phyloP scores from a whole-genome alignment of 2,329 filamentous ascomycete species.

The Colletotrichum endophyticum region DNA sequence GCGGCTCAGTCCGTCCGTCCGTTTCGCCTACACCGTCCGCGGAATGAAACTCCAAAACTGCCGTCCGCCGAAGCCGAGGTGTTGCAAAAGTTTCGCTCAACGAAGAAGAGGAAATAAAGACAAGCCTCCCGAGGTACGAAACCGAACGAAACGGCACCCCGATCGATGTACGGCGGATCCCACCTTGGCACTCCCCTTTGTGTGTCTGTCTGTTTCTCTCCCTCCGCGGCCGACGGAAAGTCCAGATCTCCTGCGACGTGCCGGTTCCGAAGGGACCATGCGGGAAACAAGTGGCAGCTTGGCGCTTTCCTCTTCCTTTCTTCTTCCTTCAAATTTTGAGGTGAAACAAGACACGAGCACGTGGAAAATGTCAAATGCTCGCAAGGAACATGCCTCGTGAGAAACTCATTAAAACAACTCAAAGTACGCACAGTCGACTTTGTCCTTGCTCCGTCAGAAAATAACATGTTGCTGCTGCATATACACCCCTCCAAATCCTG shows the following conservation, averaged over 20 bases:
- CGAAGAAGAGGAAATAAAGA: background rate
- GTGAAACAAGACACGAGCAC: conserved; percentile 1
- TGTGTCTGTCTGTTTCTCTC: background rate
- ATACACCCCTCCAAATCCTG: background rate
- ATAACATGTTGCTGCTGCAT: background rate
- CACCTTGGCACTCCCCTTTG: background rate
- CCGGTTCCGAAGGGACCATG: background rate
- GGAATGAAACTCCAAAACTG: background rate
- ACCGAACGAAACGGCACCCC: background rate
- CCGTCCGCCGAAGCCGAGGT: background rate
- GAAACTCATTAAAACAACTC: background rate
- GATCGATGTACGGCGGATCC: background rate
- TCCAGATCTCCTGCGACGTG: background rate
- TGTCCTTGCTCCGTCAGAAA: background rate
- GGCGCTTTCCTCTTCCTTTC: background rate
- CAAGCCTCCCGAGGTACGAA: background rate
- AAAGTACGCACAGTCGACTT: background rate
- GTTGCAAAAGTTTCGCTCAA: background rate
- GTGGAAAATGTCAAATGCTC: background rate
- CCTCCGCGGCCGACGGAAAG: background rate
- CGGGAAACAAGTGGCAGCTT: background rate
- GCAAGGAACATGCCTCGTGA: background rate
- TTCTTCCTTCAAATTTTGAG: background rate
- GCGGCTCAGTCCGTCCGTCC: background rate
- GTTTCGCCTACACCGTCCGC: background rate